Evolutionary conservation across 2,329 filamentous ascomycete species (phyloP).

Genomic region (Neofusicoccum cordaticola): DNA sequence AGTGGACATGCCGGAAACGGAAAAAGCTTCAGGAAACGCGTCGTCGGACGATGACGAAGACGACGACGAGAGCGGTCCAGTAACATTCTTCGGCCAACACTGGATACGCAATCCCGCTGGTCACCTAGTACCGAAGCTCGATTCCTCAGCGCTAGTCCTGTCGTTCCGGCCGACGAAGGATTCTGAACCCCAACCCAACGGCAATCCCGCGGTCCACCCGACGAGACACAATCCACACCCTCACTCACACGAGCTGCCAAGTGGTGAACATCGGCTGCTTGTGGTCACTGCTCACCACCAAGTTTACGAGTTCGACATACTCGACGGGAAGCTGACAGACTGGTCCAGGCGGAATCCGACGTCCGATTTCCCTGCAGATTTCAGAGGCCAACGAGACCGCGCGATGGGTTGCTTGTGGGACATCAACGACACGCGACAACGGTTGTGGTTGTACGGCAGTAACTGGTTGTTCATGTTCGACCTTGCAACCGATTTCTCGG

Average conservation of each 20-base stretch:
- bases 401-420: constrained; percentile 87
- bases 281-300: constrained; percentile 64
- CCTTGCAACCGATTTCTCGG: constrained; percentile 64
- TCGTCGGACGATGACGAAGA: constrained; percentile 33
- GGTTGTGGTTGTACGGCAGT: constrained; percentile 84
- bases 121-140: constrained; percentile 44
- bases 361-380: constrained; percentile 69
- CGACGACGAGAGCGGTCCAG: constrained; percentile 44
- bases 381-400: constrained; percentile 71
- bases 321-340: constrained; percentile 71
- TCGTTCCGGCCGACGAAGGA: constrained; percentile 42
- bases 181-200: constrained; percentile 33
- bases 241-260: constrained; percentile 56
- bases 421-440: constrained; percentile 48
- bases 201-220: constrained; percentile 49
- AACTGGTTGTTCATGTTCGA: constrained; percentile 93
- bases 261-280: constrained; percentile 54
- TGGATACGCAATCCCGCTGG: constrained; percentile 76
- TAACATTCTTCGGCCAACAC: constrained; percentile 57
- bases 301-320: constrained; percentile 74
- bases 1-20: constrained; percentile 32
- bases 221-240: constrained; percentile 52
- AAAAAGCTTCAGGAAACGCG: constrained; percentile 17
- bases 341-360: constrained; percentile 85
- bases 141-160: constrained; percentile 45